A percentile compares a stretch with the other conserved stretches of the same genome.
Evolutionary conservation across 2,329 filamentous ascomycete species (phyloP).

Genomic region (Chaetomium sp.): DNA sequence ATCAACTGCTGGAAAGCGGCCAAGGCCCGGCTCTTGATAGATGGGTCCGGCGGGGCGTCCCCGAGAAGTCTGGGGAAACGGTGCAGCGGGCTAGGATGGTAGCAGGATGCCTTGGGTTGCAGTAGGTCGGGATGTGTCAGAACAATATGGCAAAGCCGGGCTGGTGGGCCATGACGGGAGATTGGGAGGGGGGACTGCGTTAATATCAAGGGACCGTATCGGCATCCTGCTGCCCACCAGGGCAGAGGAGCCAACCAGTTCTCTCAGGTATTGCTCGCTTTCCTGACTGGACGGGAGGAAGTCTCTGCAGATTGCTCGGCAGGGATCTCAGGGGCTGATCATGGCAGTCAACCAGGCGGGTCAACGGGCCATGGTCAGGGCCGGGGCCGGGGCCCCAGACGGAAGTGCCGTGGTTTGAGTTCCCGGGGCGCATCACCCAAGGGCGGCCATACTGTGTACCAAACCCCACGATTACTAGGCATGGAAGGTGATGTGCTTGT

Average conservation of each 20-base stretch:
- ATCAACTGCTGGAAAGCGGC: slow-evolving; percentile 17
- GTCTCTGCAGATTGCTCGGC: slow-evolving; percentile 33
- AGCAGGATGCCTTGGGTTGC: slow-evolving; percentile 27
- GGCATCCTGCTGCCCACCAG: slow-evolving; percentile 27
- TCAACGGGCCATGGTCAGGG: slow-evolving; percentile 31
- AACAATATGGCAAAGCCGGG: slow-evolving; percentile 39
- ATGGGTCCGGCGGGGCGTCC: slow-evolving; percentile 4
- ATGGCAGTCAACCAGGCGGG: slow-evolving; percentile 34
- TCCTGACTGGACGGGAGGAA: slow-evolving; percentile 30
- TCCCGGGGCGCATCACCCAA: slow-evolving; percentile 17
- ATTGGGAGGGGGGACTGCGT: slow-evolving; percentile 30
- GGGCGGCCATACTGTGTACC: background rate
- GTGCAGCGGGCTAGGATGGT: slow-evolving; percentile 24
- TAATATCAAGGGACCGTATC: slow-evolving; percentile 34
- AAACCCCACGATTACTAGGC: background rate
- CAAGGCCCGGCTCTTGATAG: slow-evolving; percentile 29
- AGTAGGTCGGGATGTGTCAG: slow-evolving; percentile 36
- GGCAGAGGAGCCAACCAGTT: slow-evolving; percentile 26
- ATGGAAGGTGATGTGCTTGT: slow-evolving; percentile 24
- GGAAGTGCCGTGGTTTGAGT: slow-evolving; percentile 27
- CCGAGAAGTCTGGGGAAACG: slow-evolving; percentile 25
- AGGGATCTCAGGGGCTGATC: slow-evolving; percentile 33
- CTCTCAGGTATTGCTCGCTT: slow-evolving; percentile 27
- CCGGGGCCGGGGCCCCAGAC: slow-evolving; percentile 15
- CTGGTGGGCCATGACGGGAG: slow-evolving; percentile 35